Conservation (phyloP, 2,329 filamentous ascomycete species). For the Pseudodiploospora longispora region DNA sequence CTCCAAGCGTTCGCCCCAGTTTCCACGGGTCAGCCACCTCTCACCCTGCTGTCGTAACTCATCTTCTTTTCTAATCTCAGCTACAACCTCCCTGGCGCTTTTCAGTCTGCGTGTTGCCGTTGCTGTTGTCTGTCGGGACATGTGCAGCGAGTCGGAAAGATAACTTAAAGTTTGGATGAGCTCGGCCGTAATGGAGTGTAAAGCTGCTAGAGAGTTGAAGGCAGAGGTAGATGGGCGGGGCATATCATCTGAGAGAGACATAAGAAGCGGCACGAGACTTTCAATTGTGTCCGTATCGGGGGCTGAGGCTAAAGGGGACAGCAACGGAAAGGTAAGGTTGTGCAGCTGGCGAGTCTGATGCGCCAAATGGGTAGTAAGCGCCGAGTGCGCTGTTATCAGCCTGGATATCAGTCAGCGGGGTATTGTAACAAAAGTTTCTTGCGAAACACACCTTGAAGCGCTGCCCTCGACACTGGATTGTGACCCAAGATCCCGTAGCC, state of each 20-base stretch:
- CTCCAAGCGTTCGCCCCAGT: conserved; percentile 71
- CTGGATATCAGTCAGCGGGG: conserved; percentile 29
- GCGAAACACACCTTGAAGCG: conserved; percentile 52
- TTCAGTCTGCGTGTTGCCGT: conserved; percentile 73
- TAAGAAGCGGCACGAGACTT: conserved; percentile 58
- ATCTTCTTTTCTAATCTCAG: conserved; percentile 75
- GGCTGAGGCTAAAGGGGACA: conserved; percentile 59
- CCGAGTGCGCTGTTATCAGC: conserved; percentile 67
- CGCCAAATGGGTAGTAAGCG: conserved; percentile 63
- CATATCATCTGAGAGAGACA: conserved; percentile 57
- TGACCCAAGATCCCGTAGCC: conserved; percentile 63
- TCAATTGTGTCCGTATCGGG: conserved; percentile 59
- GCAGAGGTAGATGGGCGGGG: conserved; percentile 55
- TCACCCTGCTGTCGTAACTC: conserved; percentile 77
- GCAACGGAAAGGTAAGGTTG: conserved; percentile 60
- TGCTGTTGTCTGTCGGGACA: conserved; percentile 81
- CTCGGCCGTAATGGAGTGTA: conserved; percentile 64
- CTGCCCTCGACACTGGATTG: conserved; percentile 66
- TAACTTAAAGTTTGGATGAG: conserved; percentile 75
- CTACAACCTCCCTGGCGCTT: conserved; percentile 75
- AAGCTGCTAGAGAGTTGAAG: conserved; percentile 56
- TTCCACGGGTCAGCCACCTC: conserved; percentile 69
- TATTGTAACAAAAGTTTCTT: background rate
- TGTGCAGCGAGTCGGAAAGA: conserved; percentile 85
- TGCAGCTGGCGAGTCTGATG: conserved; percentile 72